Percentiles rank a stretch among this genome's conserved stretches.
Conservation (phyloP, 495 filamentous ascomycete species). For the Sphaerosporella brunnea region DNA sequence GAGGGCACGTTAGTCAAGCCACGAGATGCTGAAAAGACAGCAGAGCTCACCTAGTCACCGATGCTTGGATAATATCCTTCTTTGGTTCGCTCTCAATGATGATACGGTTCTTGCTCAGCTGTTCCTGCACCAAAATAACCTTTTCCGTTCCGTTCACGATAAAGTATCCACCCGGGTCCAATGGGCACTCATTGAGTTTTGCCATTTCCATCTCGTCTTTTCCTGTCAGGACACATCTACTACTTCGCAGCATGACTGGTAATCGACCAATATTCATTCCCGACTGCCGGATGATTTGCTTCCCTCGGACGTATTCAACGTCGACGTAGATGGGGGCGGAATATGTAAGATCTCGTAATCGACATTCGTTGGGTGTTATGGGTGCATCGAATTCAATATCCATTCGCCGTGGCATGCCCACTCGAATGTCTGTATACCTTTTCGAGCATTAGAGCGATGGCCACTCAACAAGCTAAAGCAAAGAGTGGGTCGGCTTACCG, state of each 20-base stretch:
- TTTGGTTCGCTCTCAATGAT: conserved; percentile 86
- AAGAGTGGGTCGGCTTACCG: conserved; percentile 32
- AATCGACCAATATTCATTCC: conserved; percentile 70
- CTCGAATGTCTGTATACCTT: conserved; percentile 65
- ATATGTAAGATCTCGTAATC: conserved; percentile 87
- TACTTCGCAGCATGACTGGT: conserved; percentile 91
- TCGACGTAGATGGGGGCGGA: conserved; percentile 82
- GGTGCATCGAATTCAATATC: conserved; percentile 51
- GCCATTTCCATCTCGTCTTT: conserved; percentile 73
- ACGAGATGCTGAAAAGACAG: too few species aligned
- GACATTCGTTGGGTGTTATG: conserved; percentile 83
- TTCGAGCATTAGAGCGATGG: too few species aligned
- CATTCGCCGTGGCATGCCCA: conserved; percentile 56
- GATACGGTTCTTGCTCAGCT: conserved; percentile 94
- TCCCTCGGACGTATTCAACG: conserved; percentile 65
- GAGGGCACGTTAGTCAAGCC: too few species aligned
- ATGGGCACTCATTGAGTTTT: conserved; percentile 72
- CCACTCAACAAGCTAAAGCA: neutral
- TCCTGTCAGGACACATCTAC: conserved; percentile 67
- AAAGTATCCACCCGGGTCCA: conserved; percentile 96
- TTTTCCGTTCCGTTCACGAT: conserved; percentile 76
- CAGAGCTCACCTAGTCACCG: conserved; percentile 52
- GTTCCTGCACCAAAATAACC: conserved; percentile 94
- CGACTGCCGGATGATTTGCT: conserved; percentile 45
- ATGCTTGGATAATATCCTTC: conserved; percentile 82